Evolutionary conservation across 2,329 filamentous ascomycete genomes (phyloP), one percentile per base, ranked within the genome.

Genomic region (Ophiostoma sp.): DNA sequence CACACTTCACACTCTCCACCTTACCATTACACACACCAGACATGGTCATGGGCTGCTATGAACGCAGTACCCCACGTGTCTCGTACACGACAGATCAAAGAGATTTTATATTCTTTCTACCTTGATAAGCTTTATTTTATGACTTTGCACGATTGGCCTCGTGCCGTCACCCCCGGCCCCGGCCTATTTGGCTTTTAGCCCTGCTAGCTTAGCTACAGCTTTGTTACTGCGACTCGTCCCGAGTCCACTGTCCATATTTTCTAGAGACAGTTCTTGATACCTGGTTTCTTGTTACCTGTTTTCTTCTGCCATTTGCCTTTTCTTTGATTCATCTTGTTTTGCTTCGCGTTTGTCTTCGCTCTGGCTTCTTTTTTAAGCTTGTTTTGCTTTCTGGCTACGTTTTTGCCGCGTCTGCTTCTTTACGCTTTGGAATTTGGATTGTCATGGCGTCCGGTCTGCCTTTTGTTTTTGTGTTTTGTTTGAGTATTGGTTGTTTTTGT

Each of bases 251-350:
- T 60, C 66, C 41, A 60, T 52, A 63, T 52, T 66, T 55, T 42
- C 44, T 16, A 44, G 38, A 60, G 58, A 9, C 52, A 64, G 27
- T 64, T 12, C n/a, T 45, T 64, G 63, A 64, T 64, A 64, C 63
- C 63, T 64, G 42, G 63, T 64, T 64, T 64, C 62, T 64, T 49
- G 52, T 47, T 42, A 12, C 11, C 36, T 44, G 12, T 18, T 38
- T 49, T n/a, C 7, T 64, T 38, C 38, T 12, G 16, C 8, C 45
- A 0, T 47, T 55, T 7, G n/a, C 14, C 11, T 8, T 58, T 44
- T 14, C 18, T 36, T 3, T 16, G 49, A 8, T 63, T 16, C n/a
- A 18, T 45, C 36, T 47, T 52, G 9, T 40, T 18, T 63, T 14
- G 52, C 40, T 36, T 38, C 27, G 27, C 27, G 27, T 40, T 63